A percentile compares a stretch with the other conserved stretches of the same genome.
These are phyloP conservation scores for Trapa bicornis DNA, from an alignment of 345 rosid species.

Conservation along the genomic window DNA sequence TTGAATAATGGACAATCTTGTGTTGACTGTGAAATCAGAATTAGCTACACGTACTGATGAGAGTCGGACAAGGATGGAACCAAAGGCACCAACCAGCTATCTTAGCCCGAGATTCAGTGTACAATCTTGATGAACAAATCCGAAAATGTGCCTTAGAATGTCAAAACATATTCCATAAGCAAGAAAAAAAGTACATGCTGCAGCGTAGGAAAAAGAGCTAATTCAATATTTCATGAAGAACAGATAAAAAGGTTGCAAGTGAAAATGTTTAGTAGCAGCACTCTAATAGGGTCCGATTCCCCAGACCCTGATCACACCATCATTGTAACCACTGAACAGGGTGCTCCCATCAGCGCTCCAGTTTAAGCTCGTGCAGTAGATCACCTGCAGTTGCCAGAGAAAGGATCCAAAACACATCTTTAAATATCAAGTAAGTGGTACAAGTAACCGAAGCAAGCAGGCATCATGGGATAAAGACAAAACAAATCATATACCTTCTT, in stretches of 20 bases:
- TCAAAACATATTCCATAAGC: not conserved
- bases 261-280: not conserved
- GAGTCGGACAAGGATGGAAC: too few relatives aligned
- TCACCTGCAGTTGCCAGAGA: constrained; percentile 20
- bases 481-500: constrained; percentile 50
- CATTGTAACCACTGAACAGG: constrained; percentile 41
- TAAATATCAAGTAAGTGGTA: constrained; percentile 3
- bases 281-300: constrained; percentile 24
- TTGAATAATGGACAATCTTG: too few relatives aligned
- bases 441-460: constrained; percentile 14
- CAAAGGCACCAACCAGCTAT: not conserved
- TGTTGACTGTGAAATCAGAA: too few relatives aligned
- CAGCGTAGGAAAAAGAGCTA: not conserved
- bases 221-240: not conserved
- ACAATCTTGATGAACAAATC: not conserved
- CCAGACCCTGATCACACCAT: constrained; percentile 45
- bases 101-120: not conserved
- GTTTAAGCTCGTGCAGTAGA: constrained; percentile 37
- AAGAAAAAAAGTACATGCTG: not conserved
- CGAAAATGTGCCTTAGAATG: not conserved
- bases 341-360: constrained; percentile 50
- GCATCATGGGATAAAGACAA: not conserved
- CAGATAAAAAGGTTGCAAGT: not conserved
- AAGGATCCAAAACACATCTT: not conserved
- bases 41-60: too few relatives aligned